A percentile compares a stretch with the other conserved stretches of the same genome.
phyloP scores from a whole-genome alignment of 306 rosid species.

The Lagenaria siceraria region DNA sequence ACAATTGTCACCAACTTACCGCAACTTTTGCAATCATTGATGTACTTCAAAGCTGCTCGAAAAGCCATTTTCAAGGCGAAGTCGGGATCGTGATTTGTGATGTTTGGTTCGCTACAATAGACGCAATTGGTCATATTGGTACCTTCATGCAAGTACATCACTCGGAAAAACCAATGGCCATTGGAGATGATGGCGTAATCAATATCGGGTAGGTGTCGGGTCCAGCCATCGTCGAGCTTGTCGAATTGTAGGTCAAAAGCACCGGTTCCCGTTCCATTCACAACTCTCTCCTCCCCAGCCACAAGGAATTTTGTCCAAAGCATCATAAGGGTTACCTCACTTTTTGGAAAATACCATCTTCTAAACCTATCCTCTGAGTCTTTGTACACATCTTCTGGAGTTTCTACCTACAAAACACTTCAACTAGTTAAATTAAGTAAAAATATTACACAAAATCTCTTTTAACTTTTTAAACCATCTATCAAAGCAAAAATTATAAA shows the following conservation, averaged over 20 bases:
- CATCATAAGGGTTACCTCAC: conserved; percentile 45
- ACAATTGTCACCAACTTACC: conserved; percentile 25
- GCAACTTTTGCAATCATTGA: conserved; percentile 32
- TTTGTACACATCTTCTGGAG: conserved; percentile 47
- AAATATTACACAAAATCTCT: background rate
- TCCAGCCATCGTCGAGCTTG: conserved; percentile 46
- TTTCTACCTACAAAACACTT: conserved; percentile 44
- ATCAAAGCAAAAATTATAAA: too few species aligned
- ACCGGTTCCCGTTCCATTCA: conserved; percentile 52
- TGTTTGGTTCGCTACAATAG: conserved; percentile 41
- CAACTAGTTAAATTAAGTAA: background rate
- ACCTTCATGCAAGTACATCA: conserved; percentile 33
- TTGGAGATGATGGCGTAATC: conserved; percentile 58
- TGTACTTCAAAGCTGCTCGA: conserved; percentile 30
- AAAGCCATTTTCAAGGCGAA: conserved; percentile 39
- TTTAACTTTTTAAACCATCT: background rate
- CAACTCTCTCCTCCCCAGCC: conserved; percentile 46
- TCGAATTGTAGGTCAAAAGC: conserved; percentile 47
- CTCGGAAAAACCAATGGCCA: conserved; percentile 79
- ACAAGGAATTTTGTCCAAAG: conserved; percentile 68
- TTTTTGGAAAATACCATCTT: conserved; percentile 50
- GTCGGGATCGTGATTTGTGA: conserved; percentile 19
- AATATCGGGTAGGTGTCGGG: conserved; percentile 26
- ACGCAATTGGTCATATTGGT: conserved; percentile 37
- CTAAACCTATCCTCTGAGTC: conserved; percentile 60